Base-by-base conservation (phyloP, 495 filamentous ascomycete species). In the Penicillium turbatum region DNA sequence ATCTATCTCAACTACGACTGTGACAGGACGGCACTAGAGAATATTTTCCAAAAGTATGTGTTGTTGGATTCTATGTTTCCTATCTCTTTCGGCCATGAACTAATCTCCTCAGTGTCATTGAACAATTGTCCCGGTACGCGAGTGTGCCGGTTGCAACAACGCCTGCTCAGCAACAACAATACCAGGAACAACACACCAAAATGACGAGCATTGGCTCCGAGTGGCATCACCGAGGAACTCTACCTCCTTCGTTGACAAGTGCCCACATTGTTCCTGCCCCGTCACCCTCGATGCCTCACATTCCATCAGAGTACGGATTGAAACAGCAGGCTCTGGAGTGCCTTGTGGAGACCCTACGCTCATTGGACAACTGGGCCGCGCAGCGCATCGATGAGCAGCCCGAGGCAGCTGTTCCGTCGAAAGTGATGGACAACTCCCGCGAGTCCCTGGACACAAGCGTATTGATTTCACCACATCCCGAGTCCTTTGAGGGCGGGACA, bases 1-100 rank as follows among this genome's bases (percentile, higher is more conserved):
- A 86, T 93, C 13, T 99, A 97, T 68, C 81, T 99, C 49, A 99
- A 99, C 67, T 99, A 99, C 60, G 95, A 99, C 63, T 99, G 95
- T 69, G 95, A 97, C 62, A 78, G 90, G 30, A 88, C 89, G 19
- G 86, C 87, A 2, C 78, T 97, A 57, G 95, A 99, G 69, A 97
- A 99, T 61, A 96, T 97, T 63, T 97, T 95, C 69, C 92, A 99
- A 67, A 76, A 79, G 76, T 78, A 61, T 55, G 66, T 56, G 30
- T 39, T 38, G 43, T 5, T 32, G 11, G 32, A 19, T 43, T 30
- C 26, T 5, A 21, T 3, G 16, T 31, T 13, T 35, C 21, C 21
- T 4, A 24, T 24, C 21, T 24, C 21, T 42, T 26, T 44, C 29
- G 13, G 19, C 7, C 17, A 40, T 44, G 13, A 15, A 44, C 60